phyloP scores from a whole-genome alignment of 78 protist species.

The Parvularia atlantis region DNA sequence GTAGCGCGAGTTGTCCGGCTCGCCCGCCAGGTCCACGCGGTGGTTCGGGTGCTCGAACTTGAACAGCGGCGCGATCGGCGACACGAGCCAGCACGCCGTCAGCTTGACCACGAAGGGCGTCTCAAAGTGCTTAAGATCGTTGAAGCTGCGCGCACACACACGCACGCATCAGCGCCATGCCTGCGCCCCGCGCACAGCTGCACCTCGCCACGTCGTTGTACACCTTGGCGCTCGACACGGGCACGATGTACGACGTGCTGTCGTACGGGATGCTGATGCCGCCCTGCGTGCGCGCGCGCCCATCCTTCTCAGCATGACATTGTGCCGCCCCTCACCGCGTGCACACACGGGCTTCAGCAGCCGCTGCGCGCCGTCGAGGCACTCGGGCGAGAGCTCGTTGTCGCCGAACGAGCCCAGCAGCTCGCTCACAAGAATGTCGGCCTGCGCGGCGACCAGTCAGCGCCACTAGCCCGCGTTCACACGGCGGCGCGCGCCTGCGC shows the following conservation, averaged over 20 bases:
- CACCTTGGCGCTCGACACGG: constrained; percentile 47
- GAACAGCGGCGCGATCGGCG: neutral
- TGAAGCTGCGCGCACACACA: too few relatives aligned
- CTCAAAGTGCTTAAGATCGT: constrained; percentile 46
- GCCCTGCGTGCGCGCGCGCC: too few relatives aligned
- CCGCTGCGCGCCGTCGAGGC: constrained; percentile 90
- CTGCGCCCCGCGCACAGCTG: neutral
- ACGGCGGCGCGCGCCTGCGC: neutral
- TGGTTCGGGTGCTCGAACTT: neutral
- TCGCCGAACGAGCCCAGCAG: constrained; percentile 96
- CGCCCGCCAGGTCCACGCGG: neutral
- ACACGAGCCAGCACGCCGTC: neutral
- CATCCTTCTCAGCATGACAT: neutral
- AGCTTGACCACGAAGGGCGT: constrained; percentile 17
- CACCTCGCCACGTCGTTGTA: constrained; percentile 39
- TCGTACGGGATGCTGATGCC: constrained; percentile 77
- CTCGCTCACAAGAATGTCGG: constrained; percentile 80
- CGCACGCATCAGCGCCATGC: too few relatives aligned
- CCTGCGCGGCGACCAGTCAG: neutral
- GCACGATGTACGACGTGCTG: constrained; percentile 75
- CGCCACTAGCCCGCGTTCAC: neutral
- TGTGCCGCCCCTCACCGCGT: neutral
- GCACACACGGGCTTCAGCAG: constrained; percentile 25
- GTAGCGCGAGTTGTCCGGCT: constrained; percentile 33
- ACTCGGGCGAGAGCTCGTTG: constrained; percentile 99